Percentiles rank a stretch among this genome's conserved stretches.
These are phyloP conservation scores for Mucor racemosus DNA, from an alignment of 371 early-diverging fungal species.

Conservation along the genomic window DNA sequence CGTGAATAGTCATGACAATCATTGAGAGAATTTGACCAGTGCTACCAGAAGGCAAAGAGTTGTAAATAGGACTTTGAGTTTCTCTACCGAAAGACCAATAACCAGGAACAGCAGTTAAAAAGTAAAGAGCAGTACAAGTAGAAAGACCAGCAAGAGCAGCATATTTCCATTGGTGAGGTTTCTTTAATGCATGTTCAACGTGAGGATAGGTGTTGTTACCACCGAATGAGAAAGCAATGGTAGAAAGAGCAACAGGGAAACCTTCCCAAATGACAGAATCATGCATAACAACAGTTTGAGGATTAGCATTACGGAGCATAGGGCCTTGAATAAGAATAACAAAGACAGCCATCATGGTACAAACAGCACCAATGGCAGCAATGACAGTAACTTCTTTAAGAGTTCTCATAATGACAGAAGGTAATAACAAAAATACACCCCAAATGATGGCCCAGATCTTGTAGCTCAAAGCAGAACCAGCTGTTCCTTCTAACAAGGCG, in stretches of 20 bases:
- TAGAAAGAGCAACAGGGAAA: slow-evolving; percentile 57
- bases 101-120: slow-evolving; percentile 73
- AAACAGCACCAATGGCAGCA: slow-evolving; percentile 49
- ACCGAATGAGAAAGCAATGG: slow-evolving; percentile 59
- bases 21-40: slow-evolving; percentile 63
- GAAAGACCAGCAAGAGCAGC: slow-evolving; percentile 65
- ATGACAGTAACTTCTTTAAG: slow-evolving; percentile 79
- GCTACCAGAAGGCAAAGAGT: slow-evolving; percentile 65
- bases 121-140: slow-evolving; percentile 73
- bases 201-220: slow-evolving; percentile 58
- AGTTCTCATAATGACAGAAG: slow-evolving; percentile 72
- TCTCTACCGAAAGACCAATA: slow-evolving; percentile 78
- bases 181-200: slow-evolving; percentile 77
- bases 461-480: slow-evolving; percentile 28
- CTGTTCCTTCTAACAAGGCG: slow-evolving; percentile 49
- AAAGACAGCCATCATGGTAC: slow-evolving; percentile 58
- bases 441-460: slow-evolving; percentile 68
- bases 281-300: slow-evolving; percentile 21
- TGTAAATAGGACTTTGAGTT: slow-evolving; percentile 73
- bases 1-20: slow-evolving; percentile 79
- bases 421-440: slow-evolving; percentile 69
- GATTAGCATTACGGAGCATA: slow-evolving; percentile 29
- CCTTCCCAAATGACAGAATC: slow-evolving; percentile 48
- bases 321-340: slow-evolving; percentile 46
- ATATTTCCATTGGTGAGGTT: slow-evolving; percentile 73